A percentile compares a stretch with the other conserved stretches of the same genome.
Evolutionary conservation across 148 eudicot genomes (phyloP).

Genomic region (Pouteria glomerata): DNA sequence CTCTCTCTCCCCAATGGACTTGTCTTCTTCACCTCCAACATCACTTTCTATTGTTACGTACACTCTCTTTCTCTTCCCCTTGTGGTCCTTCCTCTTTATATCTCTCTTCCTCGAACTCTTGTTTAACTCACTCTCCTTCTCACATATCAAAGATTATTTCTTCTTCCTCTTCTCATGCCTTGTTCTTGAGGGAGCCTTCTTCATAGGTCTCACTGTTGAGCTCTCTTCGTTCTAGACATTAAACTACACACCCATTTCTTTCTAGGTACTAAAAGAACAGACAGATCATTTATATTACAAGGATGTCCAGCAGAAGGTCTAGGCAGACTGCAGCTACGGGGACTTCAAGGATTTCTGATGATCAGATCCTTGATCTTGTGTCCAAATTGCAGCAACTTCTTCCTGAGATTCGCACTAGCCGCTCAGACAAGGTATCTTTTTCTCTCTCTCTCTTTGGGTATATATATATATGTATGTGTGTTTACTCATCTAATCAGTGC

Average conservation of each 20-base stretch:
- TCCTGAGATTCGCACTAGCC: constrained; percentile 64
- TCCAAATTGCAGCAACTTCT: constrained; percentile 73
- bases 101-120: too few species aligned
- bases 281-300: neutral
- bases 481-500: too few species aligned
- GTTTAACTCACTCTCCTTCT: constrained; percentile 3
- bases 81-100: constrained; percentile 14
- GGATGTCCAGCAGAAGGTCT: constrained; percentile 73
- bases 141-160: neutral
- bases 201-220: neutral
- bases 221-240: neutral
- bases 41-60: constrained; percentile 36
- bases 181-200: too few species aligned
- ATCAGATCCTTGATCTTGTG: constrained; percentile 67
- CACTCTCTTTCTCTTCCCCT: constrained; percentile 14
- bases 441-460: neutral
- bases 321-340: constrained; percentile 41
- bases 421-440: constrained; percentile 45
- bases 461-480: neutral
- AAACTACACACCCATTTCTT: neutral
- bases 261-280: neutral
- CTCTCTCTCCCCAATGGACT: constrained; percentile 22
- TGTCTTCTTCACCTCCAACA: constrained; percentile 53
- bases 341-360: constrained; percentile 56
- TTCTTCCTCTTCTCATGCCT: constrained; percentile 15